Evolutionary conservation across 495 filamentous ascomycete genomes (phyloP), one percentile per base, ranked within the genome.

Genomic region (Aspergillus conjunctus): DNA sequence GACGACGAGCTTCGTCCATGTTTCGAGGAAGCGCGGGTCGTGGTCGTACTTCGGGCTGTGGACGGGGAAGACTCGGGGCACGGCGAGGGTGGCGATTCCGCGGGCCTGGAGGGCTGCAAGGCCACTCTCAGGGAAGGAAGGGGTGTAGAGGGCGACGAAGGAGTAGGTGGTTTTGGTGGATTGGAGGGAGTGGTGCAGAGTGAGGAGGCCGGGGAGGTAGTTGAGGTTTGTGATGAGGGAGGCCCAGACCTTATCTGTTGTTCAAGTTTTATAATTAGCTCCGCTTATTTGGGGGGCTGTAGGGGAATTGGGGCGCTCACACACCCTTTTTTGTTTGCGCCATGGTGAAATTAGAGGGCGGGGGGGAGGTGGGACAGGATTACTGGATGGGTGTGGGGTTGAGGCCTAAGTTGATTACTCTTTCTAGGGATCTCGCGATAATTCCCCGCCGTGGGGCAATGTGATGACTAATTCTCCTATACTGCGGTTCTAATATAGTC

Each of bases 1-100:
- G 1, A 86, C 83, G 15, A 84, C 84, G n/a, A 95, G 80, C 73
- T 95, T 95, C 70, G 79, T 88, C 90, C 91, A 95, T 80, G 85
- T 88, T 64, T 92, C 90, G 70, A 89, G 86, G 77, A 95, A 93
- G 34, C 91, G 82, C 49, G 83, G 78, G 67, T 93, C 89, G 44
- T 87, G 80, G 48, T 58, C 56, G 51, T 66, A 71, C 14, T 50
- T 61, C 26, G 61, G 32, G 7, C 26, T 56, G 7, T 56, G 45
- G 18, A 48, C 34, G 5, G 70, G 67, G 14, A 41, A 51, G 12
- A 72, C 58, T 14, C 31, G 20, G 15, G 65, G 62, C 7, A 72
- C 68, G 46, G 39, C 52, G 59, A 64, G 58, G 8, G 63, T 58
- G 10, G 10, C 17, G 53, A 72, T 72, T 1, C 62, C 62, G 57